Percentiles rank a stretch among this genome's conserved stretches.
These are phyloP conservation scores for Onygenales sp. DNA, from an alignment of 2,329 filamentous ascomycete genomes.

Conservation along the genomic window DNA sequence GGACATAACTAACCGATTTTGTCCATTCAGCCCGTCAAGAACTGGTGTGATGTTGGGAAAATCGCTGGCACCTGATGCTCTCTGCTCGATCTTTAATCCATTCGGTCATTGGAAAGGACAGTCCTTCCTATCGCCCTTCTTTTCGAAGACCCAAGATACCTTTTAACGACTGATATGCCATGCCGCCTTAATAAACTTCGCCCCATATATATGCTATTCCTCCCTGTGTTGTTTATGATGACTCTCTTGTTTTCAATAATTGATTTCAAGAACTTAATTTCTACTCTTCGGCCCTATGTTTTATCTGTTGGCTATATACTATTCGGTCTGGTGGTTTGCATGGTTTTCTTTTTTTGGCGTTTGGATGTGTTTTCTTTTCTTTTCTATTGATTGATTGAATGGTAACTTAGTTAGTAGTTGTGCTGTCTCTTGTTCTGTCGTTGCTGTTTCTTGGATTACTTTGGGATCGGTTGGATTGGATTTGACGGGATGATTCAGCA, in stretches of 20 bases:
- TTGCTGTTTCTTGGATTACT: neutral
- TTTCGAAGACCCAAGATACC: neutral
- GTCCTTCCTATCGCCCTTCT: neutral
- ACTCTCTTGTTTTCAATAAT: neutral
- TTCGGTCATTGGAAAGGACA: too few species aligned
- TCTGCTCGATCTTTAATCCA: neutral
- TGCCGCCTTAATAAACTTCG: neutral
- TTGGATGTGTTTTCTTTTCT: neutral
- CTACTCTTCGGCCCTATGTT: neutral
- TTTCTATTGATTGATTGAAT: neutral
- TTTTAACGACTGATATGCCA: neutral
- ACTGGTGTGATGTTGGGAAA: conserved; percentile 3
- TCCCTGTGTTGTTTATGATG: neutral
- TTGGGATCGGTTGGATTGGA: too few species aligned
- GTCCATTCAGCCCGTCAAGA: conserved; percentile 1
- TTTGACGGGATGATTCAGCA: too few species aligned
- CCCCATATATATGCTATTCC: neutral
- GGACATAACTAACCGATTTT: neutral
- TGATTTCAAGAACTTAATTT: neutral
- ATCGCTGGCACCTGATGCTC: neutral
- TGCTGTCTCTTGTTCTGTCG: neutral
- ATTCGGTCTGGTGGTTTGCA: neutral
- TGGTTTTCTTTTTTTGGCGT: neutral
- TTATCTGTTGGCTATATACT: neutral
- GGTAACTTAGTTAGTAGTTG: neutral